These are phyloP conservation scores for Astrocystis sublimbata DNA, from an alignment of 495 filamentous ascomycete genomes.

Conservation along the genomic window DNA sequence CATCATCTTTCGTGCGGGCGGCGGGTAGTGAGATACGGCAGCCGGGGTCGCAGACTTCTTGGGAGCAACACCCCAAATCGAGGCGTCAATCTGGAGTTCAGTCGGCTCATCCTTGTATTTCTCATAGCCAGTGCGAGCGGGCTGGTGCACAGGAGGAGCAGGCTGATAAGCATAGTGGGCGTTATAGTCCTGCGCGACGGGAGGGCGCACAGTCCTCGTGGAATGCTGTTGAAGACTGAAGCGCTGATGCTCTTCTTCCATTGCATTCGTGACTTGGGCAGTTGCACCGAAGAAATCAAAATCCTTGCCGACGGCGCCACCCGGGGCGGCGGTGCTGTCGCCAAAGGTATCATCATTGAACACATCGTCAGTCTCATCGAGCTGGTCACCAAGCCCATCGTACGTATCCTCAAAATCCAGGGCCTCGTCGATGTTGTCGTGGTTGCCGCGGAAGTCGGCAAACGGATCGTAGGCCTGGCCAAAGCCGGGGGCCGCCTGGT, in stretches of 20 bases:
- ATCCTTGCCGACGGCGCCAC: slow-evolving; percentile 70
- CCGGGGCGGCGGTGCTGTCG: slow-evolving; percentile 35
- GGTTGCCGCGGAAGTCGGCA: slow-evolving; percentile 68
- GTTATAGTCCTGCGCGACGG: slow-evolving; percentile 27
- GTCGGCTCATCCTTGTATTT: slow-evolving; percentile 76
- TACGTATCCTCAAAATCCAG: slow-evolving; percentile 98
- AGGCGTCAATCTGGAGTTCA: slow-evolving; percentile 88
- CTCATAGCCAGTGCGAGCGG: slow-evolving; percentile 79
- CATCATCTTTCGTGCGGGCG: slow-evolving; percentile 77
- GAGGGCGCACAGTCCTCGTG: slow-evolving; percentile 37
- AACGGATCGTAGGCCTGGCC: slow-evolving; percentile 86
- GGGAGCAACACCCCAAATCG: slow-evolving; percentile 78
- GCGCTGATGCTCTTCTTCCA: slow-evolving; percentile 86
- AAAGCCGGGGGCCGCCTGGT: slow-evolving; percentile 65
- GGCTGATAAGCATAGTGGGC: slow-evolving; percentile 45
- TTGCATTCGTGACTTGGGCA: slow-evolving; percentile 76
- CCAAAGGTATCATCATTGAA: slow-evolving; percentile 99
- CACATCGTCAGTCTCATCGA: slow-evolving; percentile 89
- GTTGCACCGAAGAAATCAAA: slow-evolving; percentile 97
- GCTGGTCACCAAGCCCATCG: slow-evolving; percentile 87
- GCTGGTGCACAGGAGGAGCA: slow-evolving; percentile 45
- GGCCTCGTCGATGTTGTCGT: slow-evolving; percentile 75
- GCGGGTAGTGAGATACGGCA: slow-evolving; percentile 25
- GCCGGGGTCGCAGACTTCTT: slow-evolving; percentile 54
- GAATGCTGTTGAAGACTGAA: slow-evolving; percentile 66